Evolutionary conservation across 2,329 filamentous ascomycete species (phyloP), one percentile per base, ranked within the genome.

Genomic region (Penicillium sp.): DNA sequence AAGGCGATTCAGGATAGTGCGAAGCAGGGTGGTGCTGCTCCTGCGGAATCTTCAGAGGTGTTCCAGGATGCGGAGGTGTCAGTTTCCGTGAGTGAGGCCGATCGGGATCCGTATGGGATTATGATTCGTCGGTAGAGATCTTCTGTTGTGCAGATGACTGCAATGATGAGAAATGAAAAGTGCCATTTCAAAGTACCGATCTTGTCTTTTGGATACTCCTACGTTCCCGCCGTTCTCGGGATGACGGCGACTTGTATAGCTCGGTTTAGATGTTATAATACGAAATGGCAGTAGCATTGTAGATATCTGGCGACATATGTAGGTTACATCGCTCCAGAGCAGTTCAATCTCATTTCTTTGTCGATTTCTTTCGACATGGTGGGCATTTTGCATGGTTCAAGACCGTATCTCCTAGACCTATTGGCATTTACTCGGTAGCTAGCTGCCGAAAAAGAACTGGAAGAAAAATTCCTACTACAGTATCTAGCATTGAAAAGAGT

Each of bases 21-120:
- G 39, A 67, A 60, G 43, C 51, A 55, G 28, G 59, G 56, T 20
- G 58, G 66, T 48, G 56, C 51, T 27, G 60, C 58, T 11, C 63
- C 55, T 22, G 58, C 66, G 6, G 65, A 66, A 22, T 71, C 71
- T 22, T 63, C 71, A 39, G 79, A 82, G 39, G 76, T 77, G n/a
- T 66, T 82, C 50, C 67, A 69, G 7, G 81, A 84, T 56, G 76
- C 76, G 10, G 75, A 77, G 20, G 81, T 85, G 16, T 76, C 82
- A 50, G 85, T 97, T 13, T 70, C 86, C 51, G 83, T 95, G 44
- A 96, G 92, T 71, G 80, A 88, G 68, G 79, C 79, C 39, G 94
- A 99, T 73, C 80, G 84, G 53, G 94, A 99, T 79, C 94, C 94
- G 0, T 99, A 91, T 73, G 86, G 87, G 46, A 88, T 96, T 53